Percentiles rank a stretch among this genome's conserved stretches.
Conservation (phyloP, 176 grass and related monocot genomes). For the Pharus latifolius region DNA sequence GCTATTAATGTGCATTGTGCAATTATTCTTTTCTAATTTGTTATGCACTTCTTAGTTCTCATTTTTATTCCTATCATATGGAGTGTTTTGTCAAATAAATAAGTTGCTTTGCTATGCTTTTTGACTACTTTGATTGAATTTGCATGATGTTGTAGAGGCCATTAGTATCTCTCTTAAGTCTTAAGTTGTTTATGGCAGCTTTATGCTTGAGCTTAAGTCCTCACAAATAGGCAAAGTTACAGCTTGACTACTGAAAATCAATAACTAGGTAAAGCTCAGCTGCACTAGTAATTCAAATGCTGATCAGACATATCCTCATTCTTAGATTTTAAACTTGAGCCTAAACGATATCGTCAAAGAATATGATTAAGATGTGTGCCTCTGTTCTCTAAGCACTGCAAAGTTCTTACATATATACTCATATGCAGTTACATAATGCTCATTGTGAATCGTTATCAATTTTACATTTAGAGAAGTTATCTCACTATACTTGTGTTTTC, state of each 20-base stretch:
- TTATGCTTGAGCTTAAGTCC: too few relatives aligned
- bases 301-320: background rate
- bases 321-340: background rate
- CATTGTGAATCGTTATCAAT: background rate
- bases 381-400: background rate
- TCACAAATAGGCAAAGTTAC: too few relatives aligned
- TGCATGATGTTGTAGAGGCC: too few relatives aligned
- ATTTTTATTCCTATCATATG: background rate
- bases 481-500: background rate
- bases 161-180: too few relatives aligned
- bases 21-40: too few relatives aligned
- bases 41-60: background rate
- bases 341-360: background rate
- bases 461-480: background rate
- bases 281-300: too few relatives aligned
- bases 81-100: background rate
- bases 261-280: too few relatives aligned
- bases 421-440: background rate
- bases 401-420: background rate
- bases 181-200: too few relatives aligned
- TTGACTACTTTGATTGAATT: too few relatives aligned
- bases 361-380: background rate
- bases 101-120: background rate
- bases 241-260: too few relatives aligned
- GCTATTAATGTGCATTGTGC: too few relatives aligned